These are phyloP conservation scores for Cyberlindnera meyerae DNA, from an alignment of 805 yeast species.

Conservation along the genomic window DNA sequence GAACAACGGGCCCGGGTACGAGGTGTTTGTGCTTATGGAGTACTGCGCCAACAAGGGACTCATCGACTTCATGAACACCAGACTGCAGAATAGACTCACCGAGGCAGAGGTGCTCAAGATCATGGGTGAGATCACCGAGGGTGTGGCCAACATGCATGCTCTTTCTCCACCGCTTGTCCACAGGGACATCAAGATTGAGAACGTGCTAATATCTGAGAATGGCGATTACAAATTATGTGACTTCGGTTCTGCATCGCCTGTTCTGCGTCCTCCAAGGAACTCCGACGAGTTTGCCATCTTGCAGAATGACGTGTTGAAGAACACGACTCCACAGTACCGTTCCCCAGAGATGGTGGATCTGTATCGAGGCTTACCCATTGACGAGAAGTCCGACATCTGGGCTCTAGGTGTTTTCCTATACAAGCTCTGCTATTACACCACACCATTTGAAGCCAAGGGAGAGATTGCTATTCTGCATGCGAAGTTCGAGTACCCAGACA, in stretches of 20 bases:
- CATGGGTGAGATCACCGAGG: conserved; percentile 65
- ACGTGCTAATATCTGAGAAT: conserved; percentile 57
- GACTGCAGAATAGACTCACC: conserved; percentile 58
- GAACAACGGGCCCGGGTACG: conserved; percentile 51
- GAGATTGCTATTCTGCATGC: conserved; percentile 62
- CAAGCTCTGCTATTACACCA: conserved; percentile 74
- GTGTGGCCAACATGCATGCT: conserved; percentile 75
- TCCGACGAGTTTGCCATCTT: conserved; percentile 54
- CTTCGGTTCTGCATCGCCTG: conserved; percentile 74
- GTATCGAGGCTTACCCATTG: conserved; percentile 61
- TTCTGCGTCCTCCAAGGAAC: conserved; percentile 56
- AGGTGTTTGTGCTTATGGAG: conserved; percentile 77
- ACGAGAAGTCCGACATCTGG: conserved; percentile 84
- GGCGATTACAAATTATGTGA: conserved; percentile 70
- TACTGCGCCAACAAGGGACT: conserved; percentile 70
- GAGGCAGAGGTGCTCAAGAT: conserved; percentile 66
- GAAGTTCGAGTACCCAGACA: conserved; percentile 45
- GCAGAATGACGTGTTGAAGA: conserved; percentile 66
- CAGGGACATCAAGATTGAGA: conserved; percentile 79
- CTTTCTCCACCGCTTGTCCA: conserved; percentile 67
- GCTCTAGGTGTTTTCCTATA: conserved; percentile 76
- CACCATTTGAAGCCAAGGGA: conserved; percentile 70
- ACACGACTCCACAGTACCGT: conserved; percentile 82
- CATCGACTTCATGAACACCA: conserved; percentile 74
- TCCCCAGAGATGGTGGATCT: conserved; percentile 83